Base-by-base conservation (phyloP, 805 yeast genomes). In the Saccharomycopsis microspora region DNA sequence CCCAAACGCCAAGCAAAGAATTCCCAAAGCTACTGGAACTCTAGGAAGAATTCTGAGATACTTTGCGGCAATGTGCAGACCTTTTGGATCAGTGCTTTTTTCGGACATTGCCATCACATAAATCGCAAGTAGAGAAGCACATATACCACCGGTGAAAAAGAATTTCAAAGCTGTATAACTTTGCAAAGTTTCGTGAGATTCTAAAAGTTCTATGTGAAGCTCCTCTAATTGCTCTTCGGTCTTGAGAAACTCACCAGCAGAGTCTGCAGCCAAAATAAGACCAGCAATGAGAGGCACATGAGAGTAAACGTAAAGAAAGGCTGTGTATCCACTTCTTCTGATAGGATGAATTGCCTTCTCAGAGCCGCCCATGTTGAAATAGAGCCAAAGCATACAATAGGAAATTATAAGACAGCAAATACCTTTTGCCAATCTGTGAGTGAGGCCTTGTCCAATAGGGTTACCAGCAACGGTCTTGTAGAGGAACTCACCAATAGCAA, bases 401-500 rank as follows among this genome's bases (percentile, higher is more conserved):
- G 82, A 75, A 41, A 69, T 68, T 9, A 76, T 58, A 44, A 75
- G 56, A 8, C 73, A 54, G 48, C 74, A 64, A 5, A 76, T 53
- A 0, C 76, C 82, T 44, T 80, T 62, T n/a, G 69, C 70, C 27
- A 74, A 60, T 39, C 65, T 66, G 3, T 54, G 54, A 41, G 66
- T 63, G 51, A 76, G 64, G 0, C 82, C 81, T 1, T 57, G 48
- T 0, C 71, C 74, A 39, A 76, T 65, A 0, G 77, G 73, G n/a
- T 67, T 62, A 0, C 60, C 59, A 2, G 78, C 73, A 5, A 76
- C 81, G 5, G 75, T 63, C 39, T 70, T 72, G 55, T 72, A 76
- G 9, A 78, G 60, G 53, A 76, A 79, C 53, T 79, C 85, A 35
- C 85, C 85, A 52, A 80, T 68, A 4, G 82, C 83, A 60, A 80